These are phyloP conservation scores for Chimonanthus praecox DNA, from an alignment of 164 flowering plant species.

Conservation along the genomic window DNA sequence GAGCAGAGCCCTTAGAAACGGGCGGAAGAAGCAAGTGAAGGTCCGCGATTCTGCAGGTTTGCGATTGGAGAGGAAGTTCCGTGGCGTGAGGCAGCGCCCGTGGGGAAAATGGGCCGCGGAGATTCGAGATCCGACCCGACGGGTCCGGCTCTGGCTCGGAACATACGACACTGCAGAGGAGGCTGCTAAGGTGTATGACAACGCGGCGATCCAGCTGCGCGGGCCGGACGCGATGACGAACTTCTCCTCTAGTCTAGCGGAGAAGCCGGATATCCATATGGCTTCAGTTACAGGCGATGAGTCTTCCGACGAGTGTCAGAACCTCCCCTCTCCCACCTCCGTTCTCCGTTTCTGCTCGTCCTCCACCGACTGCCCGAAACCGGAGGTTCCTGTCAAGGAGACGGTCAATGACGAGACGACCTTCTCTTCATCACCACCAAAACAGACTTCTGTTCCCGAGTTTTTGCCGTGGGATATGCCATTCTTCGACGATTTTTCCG, in stretches of 20 bases:
- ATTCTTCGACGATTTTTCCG: not conserved
- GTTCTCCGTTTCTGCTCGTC: not conserved
- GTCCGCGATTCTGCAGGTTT: not conserved
- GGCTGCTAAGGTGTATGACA: slow-evolving; percentile 78
- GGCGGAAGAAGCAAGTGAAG: slow-evolving; percentile 16
- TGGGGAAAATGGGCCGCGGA: slow-evolving; percentile 98
- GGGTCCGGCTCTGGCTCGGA: slow-evolving; percentile 72
- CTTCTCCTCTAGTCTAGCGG: not conserved
- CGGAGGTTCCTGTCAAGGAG: too few species aligned
- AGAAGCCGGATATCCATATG: not conserved
- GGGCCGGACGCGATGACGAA: slow-evolving; percentile 34
- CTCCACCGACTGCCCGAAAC: not conserved
- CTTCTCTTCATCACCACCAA: too few species aligned
- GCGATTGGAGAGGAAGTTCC: slow-evolving; percentile 38
- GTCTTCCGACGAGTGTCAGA: not conserved
- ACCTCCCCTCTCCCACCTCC: not conserved
- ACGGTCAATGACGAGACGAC: too few species aligned
- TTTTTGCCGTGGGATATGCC: not conserved
- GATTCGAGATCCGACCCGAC: slow-evolving; percentile 65
- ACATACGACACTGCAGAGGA: slow-evolving; percentile 82
- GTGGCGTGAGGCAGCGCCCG: slow-evolving; percentile 75
- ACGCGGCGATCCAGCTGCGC: slow-evolving; percentile 67
- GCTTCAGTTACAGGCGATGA: not conserved
- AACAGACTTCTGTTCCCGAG: not conserved
- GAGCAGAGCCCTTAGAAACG: slow-evolving; percentile 2